Conservation (phyloP, 306 rosid genomes). For the Gynostemma pentaphyllum region DNA sequence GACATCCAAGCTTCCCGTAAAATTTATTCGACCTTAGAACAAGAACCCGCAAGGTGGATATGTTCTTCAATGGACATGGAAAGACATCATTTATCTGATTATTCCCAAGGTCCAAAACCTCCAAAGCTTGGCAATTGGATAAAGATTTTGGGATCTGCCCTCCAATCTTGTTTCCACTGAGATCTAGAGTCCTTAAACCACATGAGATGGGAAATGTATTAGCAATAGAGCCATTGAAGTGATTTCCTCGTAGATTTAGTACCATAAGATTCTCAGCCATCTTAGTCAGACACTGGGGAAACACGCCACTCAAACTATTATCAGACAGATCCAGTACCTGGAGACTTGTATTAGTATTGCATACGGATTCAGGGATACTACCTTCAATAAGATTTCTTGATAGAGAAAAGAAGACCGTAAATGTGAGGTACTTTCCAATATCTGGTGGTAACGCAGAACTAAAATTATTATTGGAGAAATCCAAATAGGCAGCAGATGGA, state of each 20-base stretch:
- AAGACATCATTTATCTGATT: neutral
- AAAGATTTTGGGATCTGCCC: constrained; percentile 20
- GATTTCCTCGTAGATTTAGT: constrained; percentile 18
- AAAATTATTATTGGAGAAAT: constrained; percentile 19
- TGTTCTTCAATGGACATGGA: constrained; percentile 16
- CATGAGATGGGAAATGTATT: constrained; percentile 12
- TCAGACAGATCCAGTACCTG: constrained; percentile 22
- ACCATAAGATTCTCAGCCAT: constrained; percentile 11
- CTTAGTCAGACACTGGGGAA: constrained; percentile 13
- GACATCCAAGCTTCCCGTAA: constrained; percentile 14
- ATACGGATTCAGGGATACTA: constrained; percentile 17
- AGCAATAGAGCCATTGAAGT: neutral
- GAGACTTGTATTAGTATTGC: constrained; percentile 16
- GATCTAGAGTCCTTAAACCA: constrained; percentile 13
- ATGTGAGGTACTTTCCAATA: neutral
- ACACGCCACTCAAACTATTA: constrained; percentile 12
- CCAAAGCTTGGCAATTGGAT: constrained; percentile 12
- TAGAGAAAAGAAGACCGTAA: constrained; percentile 1
- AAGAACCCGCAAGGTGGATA: constrained; percentile 22
- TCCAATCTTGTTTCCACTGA: constrained; percentile 11
- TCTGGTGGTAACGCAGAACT: neutral
- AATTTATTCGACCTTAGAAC: constrained; percentile 22
- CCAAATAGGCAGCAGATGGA: neutral
- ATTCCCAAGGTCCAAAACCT: constrained; percentile 29
- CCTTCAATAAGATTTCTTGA: constrained; percentile 14